Evolutionary conservation across 2,329 filamentous ascomycete species (phyloP), one percentile per base, ranked within the genome.

Genomic region (Macroventuria anomochaeta): DNA sequence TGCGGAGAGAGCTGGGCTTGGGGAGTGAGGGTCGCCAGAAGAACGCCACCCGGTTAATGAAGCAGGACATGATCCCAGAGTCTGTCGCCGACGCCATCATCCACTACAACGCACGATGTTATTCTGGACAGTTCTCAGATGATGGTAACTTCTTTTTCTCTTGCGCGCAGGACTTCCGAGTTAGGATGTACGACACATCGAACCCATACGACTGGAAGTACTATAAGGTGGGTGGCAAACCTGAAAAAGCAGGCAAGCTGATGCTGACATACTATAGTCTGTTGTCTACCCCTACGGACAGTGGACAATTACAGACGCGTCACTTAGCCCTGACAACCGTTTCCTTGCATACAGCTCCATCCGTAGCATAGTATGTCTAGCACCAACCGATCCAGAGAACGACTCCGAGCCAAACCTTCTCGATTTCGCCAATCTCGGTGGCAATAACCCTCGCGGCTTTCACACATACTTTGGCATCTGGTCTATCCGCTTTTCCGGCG

Each of bases 121-220:
- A 97, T 70, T 96, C 91, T 3, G 95, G 95, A 1, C 93, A 97
- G 71, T 99, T 97, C 72, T 96, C 91, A 0, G 90, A 96, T 61
- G 95, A 99, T 65, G 95, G 95, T 21, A 96, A 96, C 74, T 97
- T 97, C 79, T 97, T 97, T 79, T 97, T 93, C 71, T 88, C 89
- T 5, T 95, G 90, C 68, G 89, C 89, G 8, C 91, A 97, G 74
- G 93, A 97, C 75, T 96, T 96, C 77, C 89, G 87, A 63, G 92
- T 99, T 8, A 88, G 93, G 46, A 93, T 99, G 90, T 99, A 97
- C 75, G 93, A 97, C 73, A 97, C 95, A 0, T 93, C 90, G 1
- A 96, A 97, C 64, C 92, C 93, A 0, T 96, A 95, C 75, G 85
- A 92, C 61, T 99, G 95, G 95, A 89, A 88, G 71, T 93, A 96